These are phyloP conservation scores for Hapsidospora chrysogenum DNA, from an alignment of 495 filamentous ascomycete species.

Conservation along the genomic window DNA sequence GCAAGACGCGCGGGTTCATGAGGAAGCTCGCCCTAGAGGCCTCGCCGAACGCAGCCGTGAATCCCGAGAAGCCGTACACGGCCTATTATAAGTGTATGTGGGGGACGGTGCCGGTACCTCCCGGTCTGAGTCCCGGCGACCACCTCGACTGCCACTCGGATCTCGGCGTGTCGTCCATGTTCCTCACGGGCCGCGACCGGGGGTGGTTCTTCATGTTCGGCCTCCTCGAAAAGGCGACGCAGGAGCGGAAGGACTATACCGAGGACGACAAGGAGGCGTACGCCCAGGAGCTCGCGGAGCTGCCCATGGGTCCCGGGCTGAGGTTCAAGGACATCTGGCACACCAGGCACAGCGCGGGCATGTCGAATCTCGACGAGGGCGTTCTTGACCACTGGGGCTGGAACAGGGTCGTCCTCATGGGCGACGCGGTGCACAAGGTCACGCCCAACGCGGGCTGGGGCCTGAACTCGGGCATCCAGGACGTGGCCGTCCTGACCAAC, in stretches of 20 bases:
- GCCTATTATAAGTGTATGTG: slow-evolving; percentile 1
- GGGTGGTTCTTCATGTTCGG: slow-evolving; percentile 22
- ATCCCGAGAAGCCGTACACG: slow-evolving; percentile 9
- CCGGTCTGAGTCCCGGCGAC: neutral
- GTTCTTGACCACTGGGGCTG: slow-evolving; percentile 17
- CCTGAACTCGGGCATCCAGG: slow-evolving; percentile 16
- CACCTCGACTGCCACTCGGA: neutral
- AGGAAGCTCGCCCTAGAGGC: slow-evolving; percentile 5
- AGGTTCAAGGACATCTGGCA: slow-evolving; percentile 15
- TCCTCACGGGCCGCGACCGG: slow-evolving; percentile 9
- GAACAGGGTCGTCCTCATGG: slow-evolving; percentile 16
- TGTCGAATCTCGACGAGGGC: slow-evolving; percentile 20
- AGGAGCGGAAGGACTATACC: slow-evolving; percentile 11
- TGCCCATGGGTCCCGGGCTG: slow-evolving; percentile 6
- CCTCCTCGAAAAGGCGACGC: slow-evolving; percentile 10
- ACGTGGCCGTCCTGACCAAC: slow-evolving; percentile 18
- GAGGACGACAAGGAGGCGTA: slow-evolving; percentile 12
- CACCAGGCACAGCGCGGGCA: slow-evolving; percentile 6
- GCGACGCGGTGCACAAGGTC: slow-evolving; percentile 27
- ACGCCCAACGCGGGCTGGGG: slow-evolving; percentile 16
- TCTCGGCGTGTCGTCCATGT: slow-evolving; percentile 4
- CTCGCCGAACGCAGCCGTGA: slow-evolving; percentile 7
- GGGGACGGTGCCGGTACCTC: neutral
- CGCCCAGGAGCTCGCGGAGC: slow-evolving; percentile 11
- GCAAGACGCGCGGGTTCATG: slow-evolving; percentile 13